phyloP scores from a whole-genome alignment of 306 rosid genomes.

The Nissolia schottii region DNA sequence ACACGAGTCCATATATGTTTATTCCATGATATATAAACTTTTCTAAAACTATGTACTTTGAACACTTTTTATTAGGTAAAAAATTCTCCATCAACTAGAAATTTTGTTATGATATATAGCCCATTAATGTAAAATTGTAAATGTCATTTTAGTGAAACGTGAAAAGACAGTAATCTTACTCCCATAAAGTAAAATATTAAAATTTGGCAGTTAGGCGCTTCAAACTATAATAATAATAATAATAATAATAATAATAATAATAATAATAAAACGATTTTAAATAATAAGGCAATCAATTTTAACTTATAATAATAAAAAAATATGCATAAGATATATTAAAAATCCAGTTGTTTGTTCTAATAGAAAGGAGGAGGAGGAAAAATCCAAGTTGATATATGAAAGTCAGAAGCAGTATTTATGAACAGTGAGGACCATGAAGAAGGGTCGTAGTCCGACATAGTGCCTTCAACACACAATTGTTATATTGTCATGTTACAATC shows the following conservation, averaged over 20 bases:
- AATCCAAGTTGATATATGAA: constrained; percentile 3
- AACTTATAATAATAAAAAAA: neutral
- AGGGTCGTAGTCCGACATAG: constrained; percentile 22
- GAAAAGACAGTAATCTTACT: neutral
- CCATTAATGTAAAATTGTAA: neutral
- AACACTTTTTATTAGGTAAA: neutral
- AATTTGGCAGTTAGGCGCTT: too few relatives aligned
- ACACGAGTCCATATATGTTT: neutral
- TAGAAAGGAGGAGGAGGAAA: neutral
- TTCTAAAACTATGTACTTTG: neutral
- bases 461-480: constrained; percentile 29
- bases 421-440: constrained; percentile 22
- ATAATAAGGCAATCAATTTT: neutral
- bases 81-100: neutral
- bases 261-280: neutral
- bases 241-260: neutral
- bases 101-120: neutral
- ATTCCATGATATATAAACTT: neutral
- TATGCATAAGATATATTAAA: neutral
- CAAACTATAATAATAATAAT: neutral
- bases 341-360: neutral
- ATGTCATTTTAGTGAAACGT: neutral
- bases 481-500: constrained; percentile 37
- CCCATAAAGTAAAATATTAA: too few relatives aligned
- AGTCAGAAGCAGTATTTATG: constrained; percentile 9